phyloP scores from a whole-genome alignment of 192 early-diverging fungal species.

The Rhizophagus prolifer region DNA sequence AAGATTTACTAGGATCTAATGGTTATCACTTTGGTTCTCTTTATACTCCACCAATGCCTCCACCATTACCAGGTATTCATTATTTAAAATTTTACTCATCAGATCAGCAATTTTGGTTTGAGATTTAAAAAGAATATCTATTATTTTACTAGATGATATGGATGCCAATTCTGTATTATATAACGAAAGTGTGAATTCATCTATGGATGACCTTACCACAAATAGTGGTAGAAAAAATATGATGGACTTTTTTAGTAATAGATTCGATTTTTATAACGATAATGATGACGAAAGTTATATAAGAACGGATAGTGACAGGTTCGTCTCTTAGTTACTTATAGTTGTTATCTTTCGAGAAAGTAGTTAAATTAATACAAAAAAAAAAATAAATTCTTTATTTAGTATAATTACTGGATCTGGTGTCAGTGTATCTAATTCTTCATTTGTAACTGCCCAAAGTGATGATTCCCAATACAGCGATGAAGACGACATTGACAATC shows the following conservation, averaged over 20 bases:
- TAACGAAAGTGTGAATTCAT: conserved; percentile 34
- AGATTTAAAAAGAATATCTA: too few relatives aligned
- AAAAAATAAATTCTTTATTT: background rate
- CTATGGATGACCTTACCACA: conserved; percentile 25
- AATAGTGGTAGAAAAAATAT: background rate
- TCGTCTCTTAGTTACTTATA: conserved; percentile 2
- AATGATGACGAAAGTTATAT: conserved; percentile 25
- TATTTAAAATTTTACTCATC: background rate
- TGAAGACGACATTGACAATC: background rate
- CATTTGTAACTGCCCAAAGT: conserved; percentile 16
- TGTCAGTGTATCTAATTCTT: conserved; percentile 24
- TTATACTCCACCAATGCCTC: conserved; percentile 51
- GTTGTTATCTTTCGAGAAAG: too few relatives aligned
- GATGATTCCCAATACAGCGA: background rate
- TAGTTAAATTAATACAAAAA: background rate
- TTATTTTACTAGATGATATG: conserved; percentile 12
- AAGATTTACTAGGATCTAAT: conserved; percentile 26
- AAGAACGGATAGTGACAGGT: conserved; percentile 34
- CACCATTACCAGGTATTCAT: conserved; percentile 39
- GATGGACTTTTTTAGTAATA: conserved; percentile 33
- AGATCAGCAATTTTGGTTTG: background rate
- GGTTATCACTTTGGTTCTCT: conserved; percentile 49
- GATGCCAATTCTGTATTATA: conserved; percentile 33
- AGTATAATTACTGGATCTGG: conserved; percentile 5
- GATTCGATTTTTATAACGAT: conserved; percentile 21